Percentiles rank a stretch among this genome's conserved stretches.
Conservation (phyloP, 257 asterid species). For the Nicotiana paniculata region DNA sequence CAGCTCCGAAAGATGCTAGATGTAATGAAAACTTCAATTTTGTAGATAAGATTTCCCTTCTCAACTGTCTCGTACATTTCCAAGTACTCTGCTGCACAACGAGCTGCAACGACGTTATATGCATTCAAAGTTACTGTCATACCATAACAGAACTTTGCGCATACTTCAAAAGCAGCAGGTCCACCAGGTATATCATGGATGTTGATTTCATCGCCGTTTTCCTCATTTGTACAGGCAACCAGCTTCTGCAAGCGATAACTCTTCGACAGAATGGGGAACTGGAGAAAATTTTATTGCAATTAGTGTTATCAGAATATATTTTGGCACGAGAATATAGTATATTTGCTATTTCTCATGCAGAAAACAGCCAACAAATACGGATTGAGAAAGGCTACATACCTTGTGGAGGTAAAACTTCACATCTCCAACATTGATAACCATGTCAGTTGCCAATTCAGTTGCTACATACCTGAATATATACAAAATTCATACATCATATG, state of each 20-base stretch:
- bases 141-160: conserved; percentile 79
- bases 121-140: conserved; percentile 81
- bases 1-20: conserved; percentile 78
- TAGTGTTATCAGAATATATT: not conserved
- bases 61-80: conserved; percentile 76
- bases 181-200: conserved; percentile 76
- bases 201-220: conserved; percentile 38
- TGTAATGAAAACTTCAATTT: conserved; percentile 65
- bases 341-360: not conserved
- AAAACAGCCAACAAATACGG: not conserved
- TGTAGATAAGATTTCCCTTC: conserved; percentile 80
- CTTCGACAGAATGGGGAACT: conserved; percentile 83
- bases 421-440: conserved; percentile 33
- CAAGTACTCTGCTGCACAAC: conserved; percentile 85
- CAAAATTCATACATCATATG: conserved; percentile 4
- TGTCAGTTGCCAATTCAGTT: conserved; percentile 38
- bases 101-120: conserved; percentile 66
- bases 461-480: conserved; percentile 43
- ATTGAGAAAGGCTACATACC: conserved; percentile 17
- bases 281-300: conserved; percentile 11
- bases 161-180: conserved; percentile 71
- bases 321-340: not conserved
- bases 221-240: conserved; percentile 29
- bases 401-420: conserved; percentile 47
- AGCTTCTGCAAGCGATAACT: conserved; percentile 64